These are phyloP conservation scores for Trifolium pratense DNA, from an alignment of 306 rosid genomes.

Conservation along the genomic window DNA sequence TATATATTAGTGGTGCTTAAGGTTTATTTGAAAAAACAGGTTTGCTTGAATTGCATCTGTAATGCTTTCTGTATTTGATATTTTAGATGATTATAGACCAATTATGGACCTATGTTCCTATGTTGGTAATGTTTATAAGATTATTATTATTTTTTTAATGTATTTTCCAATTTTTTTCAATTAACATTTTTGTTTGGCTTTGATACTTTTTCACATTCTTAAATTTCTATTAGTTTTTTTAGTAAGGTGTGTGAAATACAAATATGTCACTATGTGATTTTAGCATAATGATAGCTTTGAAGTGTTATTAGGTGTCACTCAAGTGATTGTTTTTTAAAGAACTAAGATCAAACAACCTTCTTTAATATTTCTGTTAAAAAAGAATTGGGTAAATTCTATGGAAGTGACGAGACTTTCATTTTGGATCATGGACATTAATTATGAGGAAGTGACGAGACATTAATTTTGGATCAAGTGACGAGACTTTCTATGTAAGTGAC, in stretches of 20 bases:
- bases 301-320: constrained; percentile 5
- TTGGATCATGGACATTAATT: constrained; percentile 7
- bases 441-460: too few species aligned
- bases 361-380: neutral
- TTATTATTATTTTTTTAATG: neutral
- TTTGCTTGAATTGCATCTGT: constrained; percentile 23
- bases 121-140: neutral
- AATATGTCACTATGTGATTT: neutral
- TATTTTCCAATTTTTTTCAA: neutral
- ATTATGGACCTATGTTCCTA: too few species aligned
- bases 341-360: constrained; percentile 4
- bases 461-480: too few species aligned
- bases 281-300: neutral
- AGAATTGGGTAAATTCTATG: neutral
- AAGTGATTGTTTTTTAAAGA: constrained; percentile 28
- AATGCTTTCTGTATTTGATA: constrained; percentile 15
- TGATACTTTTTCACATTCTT: neutral
- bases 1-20: too few species aligned
- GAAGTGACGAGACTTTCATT: constrained; percentile 7
- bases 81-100: constrained; percentile 14
- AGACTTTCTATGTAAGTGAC: too few species aligned
- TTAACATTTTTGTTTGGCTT: neutral
- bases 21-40: too few species aligned
- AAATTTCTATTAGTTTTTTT: neutral
- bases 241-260: neutral